phyloP scores from a whole-genome alignment of 306 rosid species.

The Cicer chorassanicum region DNA sequence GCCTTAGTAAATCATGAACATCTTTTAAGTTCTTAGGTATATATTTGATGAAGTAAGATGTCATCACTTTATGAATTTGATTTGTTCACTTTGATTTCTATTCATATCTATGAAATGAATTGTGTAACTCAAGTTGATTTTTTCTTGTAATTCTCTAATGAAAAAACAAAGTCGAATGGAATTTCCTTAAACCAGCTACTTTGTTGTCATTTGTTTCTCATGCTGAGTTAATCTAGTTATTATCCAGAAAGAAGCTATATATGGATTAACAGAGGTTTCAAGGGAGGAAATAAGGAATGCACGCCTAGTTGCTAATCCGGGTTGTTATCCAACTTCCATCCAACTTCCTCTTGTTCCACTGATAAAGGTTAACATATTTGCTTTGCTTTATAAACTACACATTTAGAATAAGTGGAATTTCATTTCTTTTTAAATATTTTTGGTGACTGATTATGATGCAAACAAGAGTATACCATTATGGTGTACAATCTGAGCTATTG shows the following conservation, averaged over 20 bases:
- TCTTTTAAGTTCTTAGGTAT: slow-evolving; percentile 12
- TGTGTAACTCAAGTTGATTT: neutral
- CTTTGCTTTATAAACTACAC: slow-evolving; percentile 22
- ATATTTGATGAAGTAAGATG: slow-evolving; percentile 23
- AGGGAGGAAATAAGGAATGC: slow-evolving; percentile 77
- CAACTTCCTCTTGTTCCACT: slow-evolving; percentile 95
- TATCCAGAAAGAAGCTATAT: slow-evolving; percentile 85
- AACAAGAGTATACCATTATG: neutral
- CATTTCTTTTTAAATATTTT: neutral
- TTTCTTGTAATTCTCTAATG: neutral
- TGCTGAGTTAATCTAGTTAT: slow-evolving; percentile 42
- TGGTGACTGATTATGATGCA: neutral
- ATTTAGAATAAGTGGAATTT: slow-evolving; percentile 16
- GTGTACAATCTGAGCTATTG: too few relatives aligned
- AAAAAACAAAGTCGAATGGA: neutral
- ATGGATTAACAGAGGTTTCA: slow-evolving; percentile 89
- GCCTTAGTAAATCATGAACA: slow-evolving; percentile 21
- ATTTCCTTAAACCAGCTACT: neutral
- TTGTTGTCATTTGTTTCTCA: slow-evolving; percentile 11
- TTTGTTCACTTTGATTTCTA: slow-evolving; percentile 24
- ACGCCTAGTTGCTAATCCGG: slow-evolving; percentile 93
- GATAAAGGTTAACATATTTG: slow-evolving; percentile 66
- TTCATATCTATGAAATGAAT: neutral
- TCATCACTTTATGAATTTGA: slow-evolving; percentile 24
- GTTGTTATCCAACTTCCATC: slow-evolving; percentile 94